phyloP scores from a whole-genome alignment of 768 basidiomycete species.

The Mycena leptocephala region DNA sequence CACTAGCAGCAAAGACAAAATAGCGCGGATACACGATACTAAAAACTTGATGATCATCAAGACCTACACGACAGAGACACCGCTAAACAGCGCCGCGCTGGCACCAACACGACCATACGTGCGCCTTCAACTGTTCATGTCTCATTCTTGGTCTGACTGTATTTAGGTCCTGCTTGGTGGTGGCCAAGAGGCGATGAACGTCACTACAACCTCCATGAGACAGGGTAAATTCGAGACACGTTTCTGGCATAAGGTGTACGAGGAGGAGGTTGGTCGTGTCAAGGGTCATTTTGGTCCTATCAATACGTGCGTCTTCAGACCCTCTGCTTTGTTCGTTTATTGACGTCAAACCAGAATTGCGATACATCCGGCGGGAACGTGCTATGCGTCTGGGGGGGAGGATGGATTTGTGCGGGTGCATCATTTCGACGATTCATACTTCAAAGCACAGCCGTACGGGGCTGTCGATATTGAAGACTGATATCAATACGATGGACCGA shows the following conservation, averaged over 20 bases:
- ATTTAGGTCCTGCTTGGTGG: slow-evolving; percentile 90
- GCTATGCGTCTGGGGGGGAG: slow-evolving; percentile 96
- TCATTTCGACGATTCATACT: slow-evolving; percentile 96
- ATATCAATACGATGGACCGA: slow-evolving; percentile 36
- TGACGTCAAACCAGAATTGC: slow-evolving; percentile 77
- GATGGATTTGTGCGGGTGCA: slow-evolving; percentile 95
- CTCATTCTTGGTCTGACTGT: neutral
- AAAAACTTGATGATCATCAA: slow-evolving; percentile 93
- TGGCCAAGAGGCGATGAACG: slow-evolving; percentile 98
- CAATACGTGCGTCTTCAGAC: slow-evolving; percentile 82
- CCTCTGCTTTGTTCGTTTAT: slow-evolving; percentile 17
- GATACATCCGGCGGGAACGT: slow-evolving; percentile 89
- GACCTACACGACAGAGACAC: slow-evolving; percentile 94
- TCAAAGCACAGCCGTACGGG: slow-evolving; percentile 92
- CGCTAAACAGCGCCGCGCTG: slow-evolving; percentile 93
- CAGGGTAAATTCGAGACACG: slow-evolving; percentile 98
- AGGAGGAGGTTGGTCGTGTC: slow-evolving; percentile 97
- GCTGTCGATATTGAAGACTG: slow-evolving; percentile 80
- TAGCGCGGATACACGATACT: slow-evolving; percentile 93
- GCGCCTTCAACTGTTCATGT: slow-evolving; percentile 38
- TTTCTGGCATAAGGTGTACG: slow-evolving; percentile 98
- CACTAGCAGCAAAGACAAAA: slow-evolving; percentile 98
- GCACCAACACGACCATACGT: slow-evolving; percentile 91
- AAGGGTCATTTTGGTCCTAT: slow-evolving; percentile 98
- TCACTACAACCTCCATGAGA: slow-evolving; percentile 93